Percentiles rank a stretch among this genome's conserved stretches.
Conservation (phyloP, 2,329 filamentous ascomycete genomes). For the Fusarium sp. region DNA sequence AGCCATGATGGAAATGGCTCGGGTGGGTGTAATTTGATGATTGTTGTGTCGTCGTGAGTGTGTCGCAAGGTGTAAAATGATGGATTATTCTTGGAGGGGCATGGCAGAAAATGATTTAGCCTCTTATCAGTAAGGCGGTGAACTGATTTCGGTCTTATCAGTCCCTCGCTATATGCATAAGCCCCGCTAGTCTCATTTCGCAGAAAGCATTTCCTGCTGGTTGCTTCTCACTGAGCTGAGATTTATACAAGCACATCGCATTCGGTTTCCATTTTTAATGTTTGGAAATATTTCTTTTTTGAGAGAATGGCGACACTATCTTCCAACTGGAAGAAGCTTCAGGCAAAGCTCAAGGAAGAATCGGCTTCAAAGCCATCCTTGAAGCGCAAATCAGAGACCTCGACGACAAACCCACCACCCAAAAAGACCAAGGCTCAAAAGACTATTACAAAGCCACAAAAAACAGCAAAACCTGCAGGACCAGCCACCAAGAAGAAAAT, state of each 20-base stretch:
- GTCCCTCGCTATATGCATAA: slow-evolving; percentile 42
- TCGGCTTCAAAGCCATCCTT: slow-evolving; percentile 55
- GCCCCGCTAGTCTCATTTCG: slow-evolving; percentile 30
- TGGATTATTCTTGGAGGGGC: slow-evolving; percentile 46
- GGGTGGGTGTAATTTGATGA: slow-evolving; percentile 45
- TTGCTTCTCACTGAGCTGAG: not conserved
- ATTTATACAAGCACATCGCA: slow-evolving; percentile 18
- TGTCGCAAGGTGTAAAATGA: slow-evolving; percentile 22
- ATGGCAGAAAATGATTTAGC: slow-evolving; percentile 46
- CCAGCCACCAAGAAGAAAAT: slow-evolving; percentile 55
- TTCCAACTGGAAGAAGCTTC: slow-evolving; percentile 84
- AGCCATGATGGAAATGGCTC: slow-evolving; percentile 63
- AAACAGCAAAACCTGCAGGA: slow-evolving; percentile 10
- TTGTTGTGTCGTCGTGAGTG: slow-evolving; percentile 31
- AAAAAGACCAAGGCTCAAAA: slow-evolving; percentile 51
- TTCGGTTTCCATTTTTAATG: not conserved
- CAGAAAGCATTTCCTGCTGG: slow-evolving; percentile 10
- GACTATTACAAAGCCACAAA: slow-evolving; percentile 14
- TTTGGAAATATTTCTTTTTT: not conserved
- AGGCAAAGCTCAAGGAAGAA: slow-evolving; percentile 69
- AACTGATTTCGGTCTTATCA: slow-evolving; percentile 40
- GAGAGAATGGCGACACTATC: slow-evolving; percentile 63
- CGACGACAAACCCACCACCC: slow-evolving; percentile 41
- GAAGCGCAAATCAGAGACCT: slow-evolving; percentile 59
- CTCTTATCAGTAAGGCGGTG: slow-evolving; percentile 49